Evolutionary conservation across 78 protist genomes (phyloP).

Genomic region (Dictyostelium firmibasis): DNA sequence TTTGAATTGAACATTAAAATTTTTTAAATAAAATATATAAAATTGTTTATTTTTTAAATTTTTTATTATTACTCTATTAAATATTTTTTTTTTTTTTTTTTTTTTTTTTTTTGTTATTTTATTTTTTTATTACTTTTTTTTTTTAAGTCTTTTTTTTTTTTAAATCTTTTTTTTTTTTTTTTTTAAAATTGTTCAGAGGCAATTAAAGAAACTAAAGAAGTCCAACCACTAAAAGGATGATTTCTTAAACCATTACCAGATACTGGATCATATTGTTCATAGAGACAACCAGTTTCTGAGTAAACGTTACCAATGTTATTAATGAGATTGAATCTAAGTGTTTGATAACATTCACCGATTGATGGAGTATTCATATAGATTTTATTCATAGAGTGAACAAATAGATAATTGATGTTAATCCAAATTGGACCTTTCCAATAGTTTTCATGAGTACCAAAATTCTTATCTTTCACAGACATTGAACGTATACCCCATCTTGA

Average conservation of each 20-base stretch:
- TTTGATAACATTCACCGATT: not conserved
- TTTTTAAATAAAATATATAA: too few relatives aligned
- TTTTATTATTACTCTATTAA: too few relatives aligned
- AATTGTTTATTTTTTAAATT: too few relatives aligned
- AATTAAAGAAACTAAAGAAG: constrained; percentile 86
- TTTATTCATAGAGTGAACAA: not conserved
- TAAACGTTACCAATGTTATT: constrained; percentile 40
- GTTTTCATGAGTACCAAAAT: constrained; percentile 81
- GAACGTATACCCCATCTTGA: constrained; percentile 66
- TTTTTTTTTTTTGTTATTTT: not conserved
- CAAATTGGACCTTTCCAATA: constrained; percentile 98
- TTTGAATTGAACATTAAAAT: too few relatives aligned
- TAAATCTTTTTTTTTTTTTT: not conserved
- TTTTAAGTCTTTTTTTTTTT: not conserved
- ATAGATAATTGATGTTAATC: constrained; percentile 96
- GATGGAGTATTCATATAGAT: not conserved
- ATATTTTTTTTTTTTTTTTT: not conserved
- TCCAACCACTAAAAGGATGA: constrained; percentile 97
- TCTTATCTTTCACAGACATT: constrained; percentile 63
- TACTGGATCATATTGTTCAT: constrained; percentile 93
- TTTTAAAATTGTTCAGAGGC: constrained; percentile 68
- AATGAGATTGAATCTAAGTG: constrained; percentile 78
- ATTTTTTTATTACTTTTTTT: not conserved
- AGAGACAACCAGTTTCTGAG: constrained; percentile 88
- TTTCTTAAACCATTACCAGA: constrained; percentile 90